Percentiles rank a stretch among this genome's conserved stretches.
These are phyloP conservation scores for Puccinia novopanici DNA, from an alignment of 1,284 basidiomycete genomes.

Conservation along the genomic window DNA sequence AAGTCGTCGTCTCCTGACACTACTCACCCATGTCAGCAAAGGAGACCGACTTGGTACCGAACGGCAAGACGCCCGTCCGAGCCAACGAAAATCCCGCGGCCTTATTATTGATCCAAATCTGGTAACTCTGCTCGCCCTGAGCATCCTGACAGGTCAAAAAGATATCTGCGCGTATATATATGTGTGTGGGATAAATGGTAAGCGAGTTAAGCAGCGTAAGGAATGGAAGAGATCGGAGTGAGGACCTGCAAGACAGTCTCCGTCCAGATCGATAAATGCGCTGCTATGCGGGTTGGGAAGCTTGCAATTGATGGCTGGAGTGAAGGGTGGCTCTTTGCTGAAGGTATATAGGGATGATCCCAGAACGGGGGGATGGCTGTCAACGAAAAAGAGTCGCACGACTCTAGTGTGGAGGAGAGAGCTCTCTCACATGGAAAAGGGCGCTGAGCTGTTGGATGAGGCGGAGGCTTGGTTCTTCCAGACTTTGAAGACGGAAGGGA, in stretches of 20 bases:
- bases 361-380: background rate
- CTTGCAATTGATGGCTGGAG: constrained; percentile 63
- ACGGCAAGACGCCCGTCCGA: constrained; percentile 71
- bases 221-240: constrained; percentile 51
- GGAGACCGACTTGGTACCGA: constrained; percentile 74
- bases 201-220: background rate
- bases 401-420: background rate
- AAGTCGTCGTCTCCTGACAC: background rate
- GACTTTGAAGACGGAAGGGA: constrained; percentile 47
- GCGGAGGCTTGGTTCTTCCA: constrained; percentile 35
- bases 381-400: background rate
- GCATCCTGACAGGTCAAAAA: constrained; percentile 81
- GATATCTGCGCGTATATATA: constrained; percentile 66
- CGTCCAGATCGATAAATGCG: constrained; percentile 90
- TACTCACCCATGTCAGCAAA: constrained; percentile 87
- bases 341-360: background rate
- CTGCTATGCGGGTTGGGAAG: constrained; percentile 87
- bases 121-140: constrained; percentile 66
- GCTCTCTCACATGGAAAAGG: constrained; percentile 32
- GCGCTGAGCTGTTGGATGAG: constrained; percentile 8
- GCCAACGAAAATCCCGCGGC: constrained; percentile 72
- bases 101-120: constrained; percentile 89
- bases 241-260: constrained; percentile 86
- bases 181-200: background rate
- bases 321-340: constrained; percentile 34